Base-by-base conservation (phyloP, 1,139 yeast species). In the Waltiozyma solani region DNA sequence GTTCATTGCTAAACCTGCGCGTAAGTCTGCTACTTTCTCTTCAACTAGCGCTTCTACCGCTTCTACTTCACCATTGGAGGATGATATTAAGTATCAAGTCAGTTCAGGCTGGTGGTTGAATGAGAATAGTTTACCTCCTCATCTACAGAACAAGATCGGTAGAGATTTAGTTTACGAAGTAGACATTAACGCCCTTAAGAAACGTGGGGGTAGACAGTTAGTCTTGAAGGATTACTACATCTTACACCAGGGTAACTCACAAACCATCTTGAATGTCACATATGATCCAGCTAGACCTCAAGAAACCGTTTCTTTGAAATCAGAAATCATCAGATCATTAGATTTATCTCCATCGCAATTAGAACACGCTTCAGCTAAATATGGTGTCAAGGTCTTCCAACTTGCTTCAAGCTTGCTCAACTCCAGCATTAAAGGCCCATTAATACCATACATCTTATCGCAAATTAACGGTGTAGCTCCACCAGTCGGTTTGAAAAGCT, bases 231-330 rank as follows among this genome's bases (percentile, higher is more conserved):
- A 83, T 47, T 78, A 81, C 49, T 86, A 85, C 56, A 67, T 87
- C 15, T 59, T 87, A 35, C 82, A 79, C 56, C 76, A 73, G 44
- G 94, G 84, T 54, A 76, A 81, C 48, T 73, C 91, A 2, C 87
- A 82, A 51, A 65, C 80, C 15, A 59, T 72, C 1, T 60, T 83
- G 47, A 77, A 76, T 45, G 45, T 67, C 5, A 68, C 71, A 34
- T 85, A 66, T 52, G 79, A 79, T 37, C 52, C 57, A 17, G 63
- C 65, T 21, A 74, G 76, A 44, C 87, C 94, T 1, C 55, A 71
- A 18, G 59, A 67, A 5, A 65, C 84, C 1, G 66, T 76, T 4
- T 61, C 64, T 34, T 60, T 73, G 38, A 68, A 64, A 22, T 74
- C 72, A 43, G 50, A 55, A 7, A 60, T 62, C 26, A 50, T 66